Evolutionary conservation across 2,329 filamentous ascomycete species (phyloP).

Genomic region (Trichoderma pleuroti): DNA sequence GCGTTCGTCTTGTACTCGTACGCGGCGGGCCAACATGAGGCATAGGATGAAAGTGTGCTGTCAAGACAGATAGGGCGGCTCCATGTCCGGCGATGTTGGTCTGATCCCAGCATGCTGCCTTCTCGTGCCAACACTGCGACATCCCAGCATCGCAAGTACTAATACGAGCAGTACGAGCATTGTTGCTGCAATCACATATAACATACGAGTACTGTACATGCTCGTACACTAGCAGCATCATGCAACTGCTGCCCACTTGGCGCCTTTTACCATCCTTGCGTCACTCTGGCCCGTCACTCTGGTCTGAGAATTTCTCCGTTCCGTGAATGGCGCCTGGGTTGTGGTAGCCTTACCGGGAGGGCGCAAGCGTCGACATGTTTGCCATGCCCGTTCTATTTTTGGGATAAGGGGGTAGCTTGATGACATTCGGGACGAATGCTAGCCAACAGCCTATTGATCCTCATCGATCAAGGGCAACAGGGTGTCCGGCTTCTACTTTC

Average conservation of each 20-base stretch:
- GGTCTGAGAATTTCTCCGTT: slow-evolving; percentile 13
- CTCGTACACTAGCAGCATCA: background rate
- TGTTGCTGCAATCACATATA: background rate
- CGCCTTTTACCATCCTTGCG: background rate
- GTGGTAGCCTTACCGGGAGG: background rate
- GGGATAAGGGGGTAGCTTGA: background rate
- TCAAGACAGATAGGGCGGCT: background rate
- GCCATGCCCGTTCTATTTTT: slow-evolving; percentile 10
- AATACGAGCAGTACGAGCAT: background rate
- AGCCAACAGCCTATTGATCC: slow-evolving; percentile 12
- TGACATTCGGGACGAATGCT: background rate
- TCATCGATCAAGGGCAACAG: background rate
- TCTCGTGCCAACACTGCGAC: background rate
- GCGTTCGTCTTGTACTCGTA: background rate
- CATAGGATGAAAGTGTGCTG: background rate
- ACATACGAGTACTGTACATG: background rate
- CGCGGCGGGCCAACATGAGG: too few relatives aligned
- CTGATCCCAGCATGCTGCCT: background rate
- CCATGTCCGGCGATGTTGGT: background rate
- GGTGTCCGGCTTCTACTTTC: background rate
- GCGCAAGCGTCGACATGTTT: background rate
- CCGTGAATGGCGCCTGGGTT: slow-evolving; percentile 4
- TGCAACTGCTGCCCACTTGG: background rate
- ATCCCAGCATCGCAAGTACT: background rate
- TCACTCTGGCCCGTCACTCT: background rate